Conservation (phyloP, 108 stramenopile genomes). For the Mediolabrus comicus region DNA sequence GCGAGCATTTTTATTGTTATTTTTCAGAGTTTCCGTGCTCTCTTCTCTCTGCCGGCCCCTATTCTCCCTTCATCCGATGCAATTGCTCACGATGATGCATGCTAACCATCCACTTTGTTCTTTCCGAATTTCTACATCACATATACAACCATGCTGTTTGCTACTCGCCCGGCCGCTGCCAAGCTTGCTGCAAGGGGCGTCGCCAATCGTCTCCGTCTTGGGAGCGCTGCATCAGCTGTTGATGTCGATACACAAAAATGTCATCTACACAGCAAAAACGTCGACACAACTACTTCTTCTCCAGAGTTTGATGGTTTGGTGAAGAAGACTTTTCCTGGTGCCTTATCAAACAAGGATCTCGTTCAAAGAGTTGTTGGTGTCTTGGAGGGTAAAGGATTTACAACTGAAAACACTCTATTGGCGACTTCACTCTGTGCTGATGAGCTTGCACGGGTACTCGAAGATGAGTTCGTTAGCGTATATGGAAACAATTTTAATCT, state of each 20-base stretch:
- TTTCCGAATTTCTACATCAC: neutral
- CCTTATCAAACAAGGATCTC: conserved; percentile 45
- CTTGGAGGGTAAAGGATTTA: conserved; percentile 36
- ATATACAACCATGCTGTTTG: neutral
- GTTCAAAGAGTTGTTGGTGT: conserved; percentile 13
- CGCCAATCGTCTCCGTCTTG: neutral
- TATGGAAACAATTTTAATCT: conserved; percentile 60
- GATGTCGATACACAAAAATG: neutral
- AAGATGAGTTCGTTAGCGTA: conserved; percentile 36
- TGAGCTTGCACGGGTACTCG: conserved; percentile 43
- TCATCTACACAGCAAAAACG: neutral
- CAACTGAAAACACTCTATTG: conserved; percentile 40
- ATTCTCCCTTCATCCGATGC: no score
- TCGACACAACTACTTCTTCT: neutral
- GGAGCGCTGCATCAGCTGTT: neutral
- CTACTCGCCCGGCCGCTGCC: neutral
- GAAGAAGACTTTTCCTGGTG: conserved; percentile 40
- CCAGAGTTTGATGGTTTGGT: neutral
- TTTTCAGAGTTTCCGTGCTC: no score
- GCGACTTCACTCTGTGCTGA: conserved; percentile 58
- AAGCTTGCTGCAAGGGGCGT: neutral
- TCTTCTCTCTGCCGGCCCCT: no score
- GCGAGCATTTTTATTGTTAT: neutral
- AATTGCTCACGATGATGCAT: no score
- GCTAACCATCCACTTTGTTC: no score